phyloP scores from a whole-genome alignment of 2,329 filamentous ascomycete species.

The Fusarium bulbicola region DNA sequence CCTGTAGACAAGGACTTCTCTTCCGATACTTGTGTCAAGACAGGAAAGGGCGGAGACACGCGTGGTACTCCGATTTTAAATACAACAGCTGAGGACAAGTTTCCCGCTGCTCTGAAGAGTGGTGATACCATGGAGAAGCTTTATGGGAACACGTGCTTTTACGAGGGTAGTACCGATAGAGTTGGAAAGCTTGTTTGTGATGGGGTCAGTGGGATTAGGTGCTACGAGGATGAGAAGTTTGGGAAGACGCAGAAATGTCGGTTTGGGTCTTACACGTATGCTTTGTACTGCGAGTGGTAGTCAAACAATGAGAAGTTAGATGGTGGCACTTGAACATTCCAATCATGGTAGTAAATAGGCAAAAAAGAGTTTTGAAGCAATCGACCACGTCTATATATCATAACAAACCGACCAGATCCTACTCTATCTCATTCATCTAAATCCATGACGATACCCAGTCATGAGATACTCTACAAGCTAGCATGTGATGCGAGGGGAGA shows the following conservation, averaged over 20 bases:
- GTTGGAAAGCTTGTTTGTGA: slow-evolving; percentile 1
- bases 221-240: neutral
- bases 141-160: neutral
- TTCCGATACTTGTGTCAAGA: neutral
- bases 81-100: neutral
- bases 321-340: fast-evolving
- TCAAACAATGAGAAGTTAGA: fast-evolving
- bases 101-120: neutral
- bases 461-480: neutral
- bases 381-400: neutral
- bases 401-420: neutral
- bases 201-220: neutral
- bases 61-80: neutral
- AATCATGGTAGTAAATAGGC: fast-evolving
- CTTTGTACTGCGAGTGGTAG: neutral
- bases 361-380: too few relatives aligned
- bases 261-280: neutral
- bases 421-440: neutral
- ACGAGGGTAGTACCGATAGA: neutral
- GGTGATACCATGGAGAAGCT: neutral
- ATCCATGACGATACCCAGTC: fast-evolving
- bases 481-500: neutral
- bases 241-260: neutral
- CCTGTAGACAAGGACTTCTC: neutral
- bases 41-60: neutral